Base-by-base conservation (phyloP, 306 rosid species). In the Boehmeria nivea region DNA sequence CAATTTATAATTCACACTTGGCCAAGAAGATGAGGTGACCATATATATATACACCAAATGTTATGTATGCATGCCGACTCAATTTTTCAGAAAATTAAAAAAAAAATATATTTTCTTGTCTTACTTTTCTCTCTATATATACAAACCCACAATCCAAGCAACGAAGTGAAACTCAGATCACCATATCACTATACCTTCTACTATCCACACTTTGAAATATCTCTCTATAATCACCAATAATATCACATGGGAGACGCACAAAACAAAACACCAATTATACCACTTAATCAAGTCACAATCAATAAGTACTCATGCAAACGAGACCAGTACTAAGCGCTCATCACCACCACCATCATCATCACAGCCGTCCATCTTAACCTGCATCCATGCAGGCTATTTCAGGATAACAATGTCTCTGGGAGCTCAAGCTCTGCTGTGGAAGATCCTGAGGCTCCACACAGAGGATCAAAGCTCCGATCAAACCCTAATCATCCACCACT, bases 391-490 rank as follows among this genome's bases (percentile, higher is more conserved):
- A 17, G 78, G 78, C 69, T 79, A 65, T 63, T 76, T 83, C 69
- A 67, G 65, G 55, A 65, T 75, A 37, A 70, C 71, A 51, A 56
- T 83, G 28, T 70, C 83, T 13, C 62, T 79, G 23, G 83, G 70
- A 49, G 75, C 81, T 51, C 85, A 82, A 61, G 72, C 80, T 68
- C 53, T 82, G 31, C 47, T 70, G 14, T 76, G 83, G 83, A 79
- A 82, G 68, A 66, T 48, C 40, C 43, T 75, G 66, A 69, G 75
- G 14, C 56, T 51, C 38, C 79, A 49, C n/a, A 24, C 54, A 75
- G 77, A 82, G 72, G 69, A 70, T 40, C 54, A 69, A 72, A 17
- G 51, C 52, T 27, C 79, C 54, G 14, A 69, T 61, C 52, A 48
- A 57, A 54, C 51, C 12, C 21, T 63, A 9, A 1, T 16, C 31